Base-by-base conservation (phyloP, 495 filamentous ascomycete genomes). In the Hypoxylon fuscum region DNA sequence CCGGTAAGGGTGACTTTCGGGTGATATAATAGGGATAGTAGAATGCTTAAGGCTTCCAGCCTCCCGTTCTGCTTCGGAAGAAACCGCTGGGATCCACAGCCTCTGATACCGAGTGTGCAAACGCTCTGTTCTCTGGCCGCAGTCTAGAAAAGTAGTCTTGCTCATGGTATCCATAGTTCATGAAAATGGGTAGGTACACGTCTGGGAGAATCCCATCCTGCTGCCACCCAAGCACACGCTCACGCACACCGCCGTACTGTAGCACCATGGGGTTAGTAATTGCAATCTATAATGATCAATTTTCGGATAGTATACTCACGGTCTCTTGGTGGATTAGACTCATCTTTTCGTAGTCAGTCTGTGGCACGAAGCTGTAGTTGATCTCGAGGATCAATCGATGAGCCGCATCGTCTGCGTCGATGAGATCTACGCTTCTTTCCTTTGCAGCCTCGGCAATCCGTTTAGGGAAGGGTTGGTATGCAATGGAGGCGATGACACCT, bases 91-190 rank as follows among this genome's bases (percentile, higher is more conserved):
- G 83, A 60, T 85, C 83, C 55, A 84, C 83, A 54, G 65, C 69
- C 20, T 64, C 55, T 11, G 69, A 47, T 9, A 75, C 76, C 38
- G 77, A 32, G 35, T 79, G 74, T 1, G 75, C 79, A 9, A 73
- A 68, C 3, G 75, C 72, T 52, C 74, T 73, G 18, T 73, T 83
- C 31, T 59, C 74, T 0, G 74, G 74, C 9, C 75, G 68, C 25
- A 85, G 73, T 5, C 82, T 76, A 0, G 74, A 76, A 73, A 83
- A 85, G 64, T 83, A 84, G 58, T 83, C 81, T 66, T 85, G 77
- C 15, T 76, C 69, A 47, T 76, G 77, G 62, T 82, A 81, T 0
- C 76, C 78, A 45, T 85, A 82, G 63, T 85, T 85, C 81, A 83
- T 81, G 68, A 85, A 85, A 0, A 85, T 54, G 1, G 81, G 81